Evolutionary conservation across 257 asterid genomes (phyloP), one percentile per base, ranked within the genome.

Genomic region (Nicotiana noctiflora): DNA sequence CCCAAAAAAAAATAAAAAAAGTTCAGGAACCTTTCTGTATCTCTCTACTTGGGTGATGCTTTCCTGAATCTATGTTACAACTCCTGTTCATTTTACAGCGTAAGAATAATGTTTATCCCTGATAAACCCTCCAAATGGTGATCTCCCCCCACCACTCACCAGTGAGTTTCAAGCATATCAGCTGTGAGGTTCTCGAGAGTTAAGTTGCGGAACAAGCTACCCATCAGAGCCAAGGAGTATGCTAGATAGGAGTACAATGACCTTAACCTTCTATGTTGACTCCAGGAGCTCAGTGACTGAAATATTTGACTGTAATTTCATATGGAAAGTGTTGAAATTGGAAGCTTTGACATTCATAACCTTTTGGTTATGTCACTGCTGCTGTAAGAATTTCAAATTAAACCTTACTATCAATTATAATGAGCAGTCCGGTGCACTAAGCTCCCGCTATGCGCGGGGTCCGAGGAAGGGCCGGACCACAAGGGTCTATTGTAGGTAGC

Each of bases 261-360:
- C 70, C 70, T 27, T 62, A 27, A 62, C 70, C 70, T 62, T 62
- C 70, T 13, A 62, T 62, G 70, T 62, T 27, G 70, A 62, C 70
- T 62, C 40, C 40, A 25, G 70, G 40, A 62, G 70, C 40, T 62
- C 40, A 27, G 44, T 27, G 19, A 13, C n/a, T n/a, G n/a, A n/a
- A n/a, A n/a, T n/a, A n/a, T n/a, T n/a, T n/a, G n/a, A n/a, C 70
- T 62, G 40, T 25, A 62, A 62, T 27, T 62, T 62, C 31, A 13
- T 62, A 62, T 62, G 70, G 70, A 27, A 62, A 40, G 12, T 34
- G 27, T 4, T 15, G 27, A 62, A 62, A 23, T 62, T 62, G 70
- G 17, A 62, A 62, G 70, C 70, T 62, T 62, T 62, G 68, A 62
- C 37, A 25, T 25, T 62, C 19, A 13, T 25, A 27, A 62, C 40